A percentile compares a stretch with the other conserved stretches of the same genome.
Conservation (phyloP, 192 early-diverging fungal species). For the Backusella luteola region DNA sequence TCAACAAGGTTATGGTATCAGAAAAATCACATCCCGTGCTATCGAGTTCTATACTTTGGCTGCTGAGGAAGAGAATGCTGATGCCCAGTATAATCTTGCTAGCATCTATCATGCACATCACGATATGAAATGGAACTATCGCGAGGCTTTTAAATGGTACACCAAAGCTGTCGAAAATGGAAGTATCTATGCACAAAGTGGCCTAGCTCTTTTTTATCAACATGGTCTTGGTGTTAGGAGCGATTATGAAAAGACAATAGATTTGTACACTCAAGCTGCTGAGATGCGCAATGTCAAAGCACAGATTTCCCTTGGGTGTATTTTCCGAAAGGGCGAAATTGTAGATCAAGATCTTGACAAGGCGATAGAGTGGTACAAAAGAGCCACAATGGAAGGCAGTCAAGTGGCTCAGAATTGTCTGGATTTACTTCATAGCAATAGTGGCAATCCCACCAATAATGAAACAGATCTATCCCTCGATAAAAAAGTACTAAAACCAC, state of each 20-base stretch:
- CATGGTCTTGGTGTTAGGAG: background rate
- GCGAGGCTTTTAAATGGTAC: no score
- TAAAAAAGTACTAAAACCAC: background rate
- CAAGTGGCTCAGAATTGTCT: background rate
- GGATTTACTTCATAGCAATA: background rate
- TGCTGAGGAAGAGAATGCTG: background rate
- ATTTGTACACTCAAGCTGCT: background rate
- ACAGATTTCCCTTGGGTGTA: background rate
- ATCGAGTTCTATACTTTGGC: background rate
- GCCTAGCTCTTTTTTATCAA: background rate
- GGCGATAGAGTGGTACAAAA: background rate
- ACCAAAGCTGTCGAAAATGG: no score
- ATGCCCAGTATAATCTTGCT: background rate
- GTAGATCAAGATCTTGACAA: background rate
- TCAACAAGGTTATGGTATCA: no score
- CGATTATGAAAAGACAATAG: background rate
- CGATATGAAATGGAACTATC: background rate
- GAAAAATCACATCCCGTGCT: no score
- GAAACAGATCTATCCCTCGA: background rate
- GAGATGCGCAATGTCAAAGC: background rate
- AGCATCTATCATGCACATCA: background rate
- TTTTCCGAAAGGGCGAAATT: background rate
- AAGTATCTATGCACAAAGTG: no score
- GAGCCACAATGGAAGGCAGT: background rate
- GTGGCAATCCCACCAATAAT: background rate